Evolutionary conservation across 1,139 yeast species (phyloP).

Genomic region (Geotrichum phurueaensis): DNA sequence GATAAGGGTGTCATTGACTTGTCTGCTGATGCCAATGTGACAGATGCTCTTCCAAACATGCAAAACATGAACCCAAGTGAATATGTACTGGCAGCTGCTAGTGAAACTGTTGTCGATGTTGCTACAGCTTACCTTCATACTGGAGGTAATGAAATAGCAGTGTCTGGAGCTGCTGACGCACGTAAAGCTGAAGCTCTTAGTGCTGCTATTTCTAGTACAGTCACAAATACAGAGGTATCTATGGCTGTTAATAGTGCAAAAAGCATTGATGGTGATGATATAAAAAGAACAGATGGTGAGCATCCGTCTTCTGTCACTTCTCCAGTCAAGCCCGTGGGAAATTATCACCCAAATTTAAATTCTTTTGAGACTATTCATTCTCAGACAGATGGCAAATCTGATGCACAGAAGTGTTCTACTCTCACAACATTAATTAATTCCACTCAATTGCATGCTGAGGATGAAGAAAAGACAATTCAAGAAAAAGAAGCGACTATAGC

Average conservation of each 20-base stretch:
- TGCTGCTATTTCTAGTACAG: not conserved
- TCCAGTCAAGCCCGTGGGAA: not conserved
- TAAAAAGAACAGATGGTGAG: not conserved
- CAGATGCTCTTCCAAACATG: not conserved
- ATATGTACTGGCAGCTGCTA: conserved; percentile 1
- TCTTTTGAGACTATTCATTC: conserved; percentile 15
- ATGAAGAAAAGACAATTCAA: not conserved
- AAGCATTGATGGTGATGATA: too few relatives aligned
- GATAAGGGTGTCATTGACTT: not conserved
- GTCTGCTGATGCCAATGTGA: not conserved
- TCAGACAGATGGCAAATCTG: not conserved
- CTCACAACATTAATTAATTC: not conserved
- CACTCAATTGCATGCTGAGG: not conserved
- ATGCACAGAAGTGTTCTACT: not conserved
- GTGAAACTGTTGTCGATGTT: not conserved
- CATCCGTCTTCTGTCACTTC: not conserved
- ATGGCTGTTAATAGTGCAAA: not conserved
- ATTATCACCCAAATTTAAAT: not conserved
- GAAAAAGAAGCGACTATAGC: not conserved
- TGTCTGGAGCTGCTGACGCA: not conserved
- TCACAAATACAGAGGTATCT: conserved; percentile 1
- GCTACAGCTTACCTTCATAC: not conserved
- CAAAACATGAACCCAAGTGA: not conserved
- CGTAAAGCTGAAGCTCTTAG: not conserved
- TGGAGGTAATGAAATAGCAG: not conserved